A percentile compares a stretch with the other conserved stretches of the same genome.
Evolutionary conservation across 2,329 filamentous ascomycete species (phyloP).

Genomic region (Colletotrichum shisoi): DNA sequence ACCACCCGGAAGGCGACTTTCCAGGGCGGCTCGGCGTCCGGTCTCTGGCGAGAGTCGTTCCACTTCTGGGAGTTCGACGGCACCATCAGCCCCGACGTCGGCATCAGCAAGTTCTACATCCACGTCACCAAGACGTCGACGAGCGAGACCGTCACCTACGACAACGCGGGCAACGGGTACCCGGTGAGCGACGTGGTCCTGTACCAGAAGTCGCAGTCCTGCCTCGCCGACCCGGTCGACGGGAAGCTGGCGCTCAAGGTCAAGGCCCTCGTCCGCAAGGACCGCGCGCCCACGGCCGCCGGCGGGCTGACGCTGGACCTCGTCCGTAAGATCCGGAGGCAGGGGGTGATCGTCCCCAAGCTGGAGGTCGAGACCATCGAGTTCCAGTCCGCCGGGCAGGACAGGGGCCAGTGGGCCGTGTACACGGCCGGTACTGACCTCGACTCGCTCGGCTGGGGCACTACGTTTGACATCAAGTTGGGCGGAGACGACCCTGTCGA

Average conservation of each 20-base stretch:
- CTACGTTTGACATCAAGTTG: constrained; percentile 34
- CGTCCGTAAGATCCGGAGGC: constrained; percentile 26
- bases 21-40: constrained; percentile 39
- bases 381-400: constrained; percentile 26
- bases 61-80: constrained; percentile 41
- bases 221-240: constrained; percentile 11
- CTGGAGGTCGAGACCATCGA: constrained; percentile 28
- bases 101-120: constrained; percentile 43
- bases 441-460: constrained; percentile 21
- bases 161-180: constrained; percentile 41
- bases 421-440: constrained; percentile 25
- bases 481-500: constrained; percentile 18
- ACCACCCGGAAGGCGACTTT: constrained; percentile 31
- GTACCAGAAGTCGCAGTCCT: constrained; percentile 41
- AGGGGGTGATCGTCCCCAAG: constrained; percentile 31
- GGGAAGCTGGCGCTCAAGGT: constrained; percentile 22
- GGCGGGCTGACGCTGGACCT: constrained; percentile 29
- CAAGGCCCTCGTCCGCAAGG: constrained; percentile 29
- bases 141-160: constrained; percentile 35
- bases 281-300: constrained; percentile 13
- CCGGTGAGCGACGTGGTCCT: constrained; percentile 39
- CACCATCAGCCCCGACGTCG: constrained; percentile 37
- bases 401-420: constrained; percentile 25
- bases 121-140: constrained; percentile 40
- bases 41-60: constrained; percentile 40